Conservation (phyloP, 1,284 basidiomycete species). For the Cutaneotrichosporon cutaneum region DNA sequence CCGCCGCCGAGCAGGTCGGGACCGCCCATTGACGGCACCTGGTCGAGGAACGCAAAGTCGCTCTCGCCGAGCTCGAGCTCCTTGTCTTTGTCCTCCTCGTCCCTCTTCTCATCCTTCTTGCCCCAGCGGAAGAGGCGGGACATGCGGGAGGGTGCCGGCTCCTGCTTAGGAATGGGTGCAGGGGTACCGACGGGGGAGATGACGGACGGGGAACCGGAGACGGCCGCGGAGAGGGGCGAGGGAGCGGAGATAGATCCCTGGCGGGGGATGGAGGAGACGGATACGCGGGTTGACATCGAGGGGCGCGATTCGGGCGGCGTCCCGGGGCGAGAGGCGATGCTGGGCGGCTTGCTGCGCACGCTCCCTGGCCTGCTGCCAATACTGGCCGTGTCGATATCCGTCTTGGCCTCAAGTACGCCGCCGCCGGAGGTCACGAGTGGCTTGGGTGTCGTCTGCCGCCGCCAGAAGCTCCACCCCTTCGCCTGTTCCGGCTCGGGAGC, state of each 20-base stretch:
- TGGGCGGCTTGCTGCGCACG: not conserved
- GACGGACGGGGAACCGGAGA: not conserved
- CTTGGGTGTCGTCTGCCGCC: slow-evolving; percentile 32
- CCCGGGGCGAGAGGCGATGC: not conserved
- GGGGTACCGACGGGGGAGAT: not conserved
- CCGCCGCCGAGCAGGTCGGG: slow-evolving; percentile 44
- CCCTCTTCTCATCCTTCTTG: slow-evolving; percentile 7
- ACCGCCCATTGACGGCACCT: slow-evolving; percentile 47
- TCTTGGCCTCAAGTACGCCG: slow-evolving; percentile 48
- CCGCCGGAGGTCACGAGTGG: slow-evolving; percentile 49
- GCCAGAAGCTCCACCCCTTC: slow-evolving; percentile 50
- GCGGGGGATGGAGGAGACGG: not conserved
- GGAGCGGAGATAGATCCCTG: not conserved
- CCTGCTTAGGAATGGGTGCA: not conserved
- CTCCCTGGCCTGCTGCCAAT: not conserved
- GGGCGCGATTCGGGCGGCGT: not conserved
- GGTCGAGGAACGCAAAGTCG: slow-evolving; percentile 51
- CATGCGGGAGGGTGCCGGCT: slow-evolving; percentile 38
- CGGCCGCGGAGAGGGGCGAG: not conserved
- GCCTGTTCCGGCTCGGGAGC: slow-evolving; percentile 17
- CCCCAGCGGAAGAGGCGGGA: slow-evolving; percentile 39
- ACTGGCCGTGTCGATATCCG: slow-evolving; percentile 8
- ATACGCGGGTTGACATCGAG: not conserved
- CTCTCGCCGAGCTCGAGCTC: slow-evolving; percentile 48
- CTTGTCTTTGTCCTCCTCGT: slow-evolving; percentile 15